Conservation (phyloP, 2,329 filamentous ascomycete genomes). For the Gremmenia infestans region DNA sequence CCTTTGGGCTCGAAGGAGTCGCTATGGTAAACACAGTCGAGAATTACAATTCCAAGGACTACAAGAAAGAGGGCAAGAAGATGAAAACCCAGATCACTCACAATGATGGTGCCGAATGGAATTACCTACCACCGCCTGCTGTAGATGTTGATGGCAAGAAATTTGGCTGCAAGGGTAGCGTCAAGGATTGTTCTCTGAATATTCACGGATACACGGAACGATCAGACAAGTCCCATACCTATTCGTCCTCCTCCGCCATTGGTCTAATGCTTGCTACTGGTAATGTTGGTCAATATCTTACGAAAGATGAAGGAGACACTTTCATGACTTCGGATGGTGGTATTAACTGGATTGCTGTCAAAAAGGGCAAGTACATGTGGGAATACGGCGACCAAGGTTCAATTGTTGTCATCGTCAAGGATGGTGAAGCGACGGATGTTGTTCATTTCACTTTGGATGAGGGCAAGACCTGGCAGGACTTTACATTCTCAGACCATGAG, state of each 20-base stretch:
- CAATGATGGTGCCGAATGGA: constrained; percentile 91
- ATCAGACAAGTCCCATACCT: constrained; percentile 74
- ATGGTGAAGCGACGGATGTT: constrained; percentile 60
- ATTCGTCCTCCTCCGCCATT: constrained; percentile 80
- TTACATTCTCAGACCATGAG: constrained; percentile 66
- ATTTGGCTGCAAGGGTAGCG: constrained; percentile 61
- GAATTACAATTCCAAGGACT: constrained; percentile 55
- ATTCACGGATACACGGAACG: constrained; percentile 95
- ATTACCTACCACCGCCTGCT: constrained; percentile 64
- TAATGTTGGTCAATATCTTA: constrained; percentile 67
- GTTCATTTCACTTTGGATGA: constrained; percentile 77
- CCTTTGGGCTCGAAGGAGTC: constrained; percentile 86
- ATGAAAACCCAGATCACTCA: constrained; percentile 91
- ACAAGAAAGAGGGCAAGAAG: constrained; percentile 65
- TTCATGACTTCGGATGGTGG: constrained; percentile 93
- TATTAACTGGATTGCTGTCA: constrained; percentile 77
- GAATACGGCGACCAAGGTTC: constrained; percentile 94
- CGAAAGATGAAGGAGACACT: constrained; percentile 62
- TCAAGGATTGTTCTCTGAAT: constrained; percentile 76
- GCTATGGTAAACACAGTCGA: constrained; percentile 79
- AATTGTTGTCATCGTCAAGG: constrained; percentile 80
- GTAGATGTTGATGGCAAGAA: constrained; percentile 66
- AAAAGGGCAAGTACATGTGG: constrained; percentile 87
- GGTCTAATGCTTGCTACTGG: constrained; percentile 88
- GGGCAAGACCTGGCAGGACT: constrained; percentile 72